Evolutionary conservation across 495 filamentous ascomycete genomes (phyloP), one percentile per base, ranked within the genome.

Genomic region (Neurospora sp.): DNA sequence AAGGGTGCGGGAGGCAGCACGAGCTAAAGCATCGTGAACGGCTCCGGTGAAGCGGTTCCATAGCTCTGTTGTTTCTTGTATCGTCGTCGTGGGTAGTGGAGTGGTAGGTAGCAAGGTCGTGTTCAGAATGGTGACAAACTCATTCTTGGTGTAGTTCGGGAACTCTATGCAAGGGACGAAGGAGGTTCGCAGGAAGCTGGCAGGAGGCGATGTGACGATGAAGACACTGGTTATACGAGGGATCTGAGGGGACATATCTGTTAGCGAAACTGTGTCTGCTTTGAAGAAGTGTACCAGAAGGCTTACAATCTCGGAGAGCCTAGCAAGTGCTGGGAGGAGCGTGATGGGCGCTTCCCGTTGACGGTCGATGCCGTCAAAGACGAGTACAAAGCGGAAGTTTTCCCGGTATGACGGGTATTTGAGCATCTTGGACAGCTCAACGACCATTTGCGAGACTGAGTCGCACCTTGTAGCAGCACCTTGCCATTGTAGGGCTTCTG

Each of bases 301-400:
- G 36, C 73, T 75, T 39, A 80, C 81, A 59, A 80, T 81, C 71
- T 84, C 82, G 21, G 79, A 79, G 24, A 81, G 71, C 69, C 81
- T 73, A 4, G 79, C 79, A 21, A 82, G 73, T 9, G 92, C 93
- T n/a, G 94, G 89, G n/a, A 97, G 82, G 1, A 98, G 81, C 0
- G 93, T 98, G 13, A 88, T 88, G 4, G 91, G 87, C 10, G 91
- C 88, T 73, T 98, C 96, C 76, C 93, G 84, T 82, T 96, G 94
- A 66, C 85, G 88, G 79, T 98, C 96, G 72, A 98, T 92, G n/a
- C 90, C 92, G 82, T 99, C 96, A 73, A 98, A 88, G 38, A 96
- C 93, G 42, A 97, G 81, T 36, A 94, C 90, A 79, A 97, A 94
- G 77, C 80, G 83, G 37, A 81, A 80, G 13, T 74, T 74, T 28